Percentiles rank a stretch among this genome's conserved stretches.
phyloP scores from a whole-genome alignment of 345 rosid genomes.

The Euphorbia tirucalli region DNA sequence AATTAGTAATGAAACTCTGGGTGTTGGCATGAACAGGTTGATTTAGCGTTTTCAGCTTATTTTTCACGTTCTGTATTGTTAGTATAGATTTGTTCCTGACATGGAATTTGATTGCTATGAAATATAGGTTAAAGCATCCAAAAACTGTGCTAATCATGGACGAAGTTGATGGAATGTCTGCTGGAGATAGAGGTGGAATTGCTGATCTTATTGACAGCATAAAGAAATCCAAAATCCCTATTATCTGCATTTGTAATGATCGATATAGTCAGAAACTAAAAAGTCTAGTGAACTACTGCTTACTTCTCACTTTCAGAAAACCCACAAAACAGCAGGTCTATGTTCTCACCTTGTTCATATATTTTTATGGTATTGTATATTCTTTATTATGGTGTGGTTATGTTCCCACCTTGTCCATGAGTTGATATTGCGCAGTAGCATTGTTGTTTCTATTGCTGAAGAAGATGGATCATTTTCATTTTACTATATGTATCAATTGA shows the following conservation, averaged over 20 bases:
- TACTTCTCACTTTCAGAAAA: conserved; percentile 74
- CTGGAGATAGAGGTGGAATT: conserved; percentile 98
- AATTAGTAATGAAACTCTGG: conserved; percentile 79
- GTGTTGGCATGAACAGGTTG: conserved; percentile 59
- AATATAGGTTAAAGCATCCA: conserved; percentile 62
- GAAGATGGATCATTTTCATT: neutral
- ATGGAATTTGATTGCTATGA: conserved; percentile 12
- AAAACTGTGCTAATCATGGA: conserved; percentile 95
- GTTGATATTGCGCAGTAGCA: no score
- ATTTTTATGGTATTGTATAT: neutral
- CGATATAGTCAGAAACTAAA: conserved; percentile 96
- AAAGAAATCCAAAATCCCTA: conserved; percentile 89
- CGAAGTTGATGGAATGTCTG: conserved; percentile 99
- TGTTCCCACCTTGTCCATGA: no score
- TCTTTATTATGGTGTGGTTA: conserved; percentile 9
- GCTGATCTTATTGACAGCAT: conserved; percentile 98
- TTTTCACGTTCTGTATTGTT: neutral
- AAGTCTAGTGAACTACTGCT: conserved; percentile 86
- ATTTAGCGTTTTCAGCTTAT: conserved; percentile 16
- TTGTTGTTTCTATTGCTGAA: no score
- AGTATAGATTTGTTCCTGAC: neutral
- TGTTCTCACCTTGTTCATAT: conserved; percentile 5
- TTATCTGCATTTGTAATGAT: conserved; percentile 96
- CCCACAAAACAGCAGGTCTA: conserved; percentile 95
- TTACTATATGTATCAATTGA: no score